Percentiles rank a stretch among this genome's conserved stretches.
These are phyloP conservation scores for Polytolypa hystricis DNA, from an alignment of 2,329 filamentous ascomycete genomes.

Conservation along the genomic window DNA sequence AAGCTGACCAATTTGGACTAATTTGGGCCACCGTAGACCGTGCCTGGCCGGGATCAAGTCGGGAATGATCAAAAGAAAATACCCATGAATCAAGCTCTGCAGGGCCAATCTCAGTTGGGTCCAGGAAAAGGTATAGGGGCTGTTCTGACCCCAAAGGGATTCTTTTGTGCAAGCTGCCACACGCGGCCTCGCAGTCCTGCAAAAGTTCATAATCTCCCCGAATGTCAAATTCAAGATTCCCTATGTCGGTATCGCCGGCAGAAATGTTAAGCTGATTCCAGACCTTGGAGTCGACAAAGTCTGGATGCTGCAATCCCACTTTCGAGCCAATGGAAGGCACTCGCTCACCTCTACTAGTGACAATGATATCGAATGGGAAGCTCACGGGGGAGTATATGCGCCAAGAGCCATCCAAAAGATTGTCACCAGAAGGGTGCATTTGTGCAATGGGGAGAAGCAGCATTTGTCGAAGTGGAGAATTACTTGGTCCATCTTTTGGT, in stretches of 20 bases:
- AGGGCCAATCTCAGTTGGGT: conserved; percentile 41
- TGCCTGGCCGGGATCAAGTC: conserved; percentile 36
- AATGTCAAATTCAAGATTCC: conserved; percentile 28
- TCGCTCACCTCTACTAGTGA: conserved; percentile 25
- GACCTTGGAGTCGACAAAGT: conserved; percentile 32
- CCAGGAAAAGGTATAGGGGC: conserved; percentile 46
- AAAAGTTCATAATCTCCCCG: conserved; percentile 42
- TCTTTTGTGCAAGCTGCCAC: conserved; percentile 43
- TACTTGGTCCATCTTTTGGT: conserved; percentile 25
- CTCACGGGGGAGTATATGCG: conserved; percentile 32
- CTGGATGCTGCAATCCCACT: conserved; percentile 29
- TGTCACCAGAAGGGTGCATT: conserved; percentile 27
- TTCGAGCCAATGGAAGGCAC: conserved; percentile 29
- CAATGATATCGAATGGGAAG: conserved; percentile 21
- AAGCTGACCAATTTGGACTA: conserved; percentile 35
- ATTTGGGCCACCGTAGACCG: conserved; percentile 38
- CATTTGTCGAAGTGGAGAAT: conserved; percentile 31
- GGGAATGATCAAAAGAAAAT: conserved; percentile 41
- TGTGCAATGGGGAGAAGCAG: conserved; percentile 38
- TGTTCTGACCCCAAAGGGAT: conserved; percentile 7
- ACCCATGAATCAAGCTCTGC: conserved; percentile 43
- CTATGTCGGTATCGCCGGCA: conserved; percentile 18
- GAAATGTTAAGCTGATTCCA: conserved; percentile 34
- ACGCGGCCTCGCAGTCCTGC: conserved; percentile 47
- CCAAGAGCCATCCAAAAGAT: conserved; percentile 33